Conservation (phyloP, 495 filamentous ascomycete genomes). For the Margaritispora aquatica region DNA sequence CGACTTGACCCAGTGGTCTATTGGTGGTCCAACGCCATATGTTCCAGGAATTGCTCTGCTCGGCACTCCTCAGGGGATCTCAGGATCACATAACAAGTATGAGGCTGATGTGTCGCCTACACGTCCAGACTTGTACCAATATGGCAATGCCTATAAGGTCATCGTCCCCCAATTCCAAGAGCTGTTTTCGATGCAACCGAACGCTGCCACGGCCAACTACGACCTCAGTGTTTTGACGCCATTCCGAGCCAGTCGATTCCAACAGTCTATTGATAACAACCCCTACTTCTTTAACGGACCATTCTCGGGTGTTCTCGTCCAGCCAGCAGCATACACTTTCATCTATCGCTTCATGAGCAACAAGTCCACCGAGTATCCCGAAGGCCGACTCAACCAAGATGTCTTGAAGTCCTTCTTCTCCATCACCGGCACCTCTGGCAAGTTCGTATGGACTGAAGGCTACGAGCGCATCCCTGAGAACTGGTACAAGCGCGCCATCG, state of each 20-base stretch:
- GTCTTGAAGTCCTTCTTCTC: constrained; percentile 39
- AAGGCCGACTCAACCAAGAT: constrained; percentile 34
- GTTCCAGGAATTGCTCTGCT: constrained; percentile 2
- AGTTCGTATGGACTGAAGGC: constrained; percentile 36
- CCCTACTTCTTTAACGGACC: constrained; percentile 48
- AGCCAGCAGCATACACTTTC: constrained; percentile 39
- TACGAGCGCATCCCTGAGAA: constrained; percentile 37
- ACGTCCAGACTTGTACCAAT: constrained; percentile 7
- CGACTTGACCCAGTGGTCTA: constrained; percentile 20
- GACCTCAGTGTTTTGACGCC: constrained; percentile 20
- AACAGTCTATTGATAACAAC: constrained; percentile 41
- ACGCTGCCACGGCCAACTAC: constrained; percentile 12
- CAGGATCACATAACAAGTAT: constrained; percentile 15
- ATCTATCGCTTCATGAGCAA: constrained; percentile 37
- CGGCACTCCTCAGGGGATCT: constrained; percentile 13
- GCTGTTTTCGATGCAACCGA: constrained; percentile 12
- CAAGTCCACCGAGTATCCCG: constrained; percentile 35
- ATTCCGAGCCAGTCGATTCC: constrained; percentile 30
- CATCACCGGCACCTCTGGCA: constrained; percentile 31
- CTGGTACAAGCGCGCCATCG: constrained; percentile 8
- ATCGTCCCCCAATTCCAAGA: constrained; percentile 2
- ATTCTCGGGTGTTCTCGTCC: constrained; percentile 37
- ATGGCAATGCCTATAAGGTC: constrained; percentile 7
- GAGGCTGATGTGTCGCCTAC: constrained; percentile 28
- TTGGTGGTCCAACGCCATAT: constrained; percentile 11